phyloP scores from a whole-genome alignment of 2,329 filamentous ascomycete species.

The Penicillium freii region DNA sequence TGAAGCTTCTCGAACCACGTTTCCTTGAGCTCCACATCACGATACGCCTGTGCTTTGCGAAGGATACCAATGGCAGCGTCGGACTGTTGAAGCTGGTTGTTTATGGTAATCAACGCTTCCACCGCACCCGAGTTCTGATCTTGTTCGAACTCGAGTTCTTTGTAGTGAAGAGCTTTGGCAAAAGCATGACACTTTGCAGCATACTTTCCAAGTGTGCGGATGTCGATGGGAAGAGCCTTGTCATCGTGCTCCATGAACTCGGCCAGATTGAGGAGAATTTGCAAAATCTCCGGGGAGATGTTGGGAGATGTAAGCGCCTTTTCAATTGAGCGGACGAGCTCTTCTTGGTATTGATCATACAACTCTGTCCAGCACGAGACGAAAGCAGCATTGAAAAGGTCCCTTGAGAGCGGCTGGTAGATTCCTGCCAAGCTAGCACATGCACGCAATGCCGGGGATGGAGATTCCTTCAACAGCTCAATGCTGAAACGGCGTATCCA shows the following conservation, averaged over 20 bases:
- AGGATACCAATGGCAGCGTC: slow-evolving; percentile 98
- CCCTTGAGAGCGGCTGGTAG: slow-evolving; percentile 85
- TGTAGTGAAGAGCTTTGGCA: slow-evolving; percentile 97
- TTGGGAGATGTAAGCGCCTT: slow-evolving; percentile 92
- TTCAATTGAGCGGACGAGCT: slow-evolving; percentile 93
- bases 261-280: slow-evolving; percentile 89
- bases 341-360: slow-evolving; percentile 95
- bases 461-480: slow-evolving; percentile 89
- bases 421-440: slow-evolving; percentile 89
- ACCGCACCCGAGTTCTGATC: slow-evolving; percentile 95
- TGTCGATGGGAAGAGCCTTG: slow-evolving; percentile 96
- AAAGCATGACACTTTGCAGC: slow-evolving; percentile 96
- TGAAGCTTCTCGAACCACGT: slow-evolving; percentile 99
- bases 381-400: slow-evolving; percentile 97
- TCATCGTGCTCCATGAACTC: slow-evolving; percentile 99
- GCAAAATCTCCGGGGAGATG: slow-evolving; percentile 91
- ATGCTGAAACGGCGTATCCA: slow-evolving; percentile 98
- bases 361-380: slow-evolving; percentile 98
- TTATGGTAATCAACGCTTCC: slow-evolving; percentile 97
- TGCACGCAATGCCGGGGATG: slow-evolving; percentile 88
- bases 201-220: slow-evolving; percentile 88
- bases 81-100: slow-evolving; percentile 97
- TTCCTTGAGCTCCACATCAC: slow-evolving; percentile 93
- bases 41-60: slow-evolving; percentile 90
- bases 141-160: slow-evolving; percentile 96